Conservation (phyloP, 768 basidiomycete species). For the Leccinum obscurum region DNA sequence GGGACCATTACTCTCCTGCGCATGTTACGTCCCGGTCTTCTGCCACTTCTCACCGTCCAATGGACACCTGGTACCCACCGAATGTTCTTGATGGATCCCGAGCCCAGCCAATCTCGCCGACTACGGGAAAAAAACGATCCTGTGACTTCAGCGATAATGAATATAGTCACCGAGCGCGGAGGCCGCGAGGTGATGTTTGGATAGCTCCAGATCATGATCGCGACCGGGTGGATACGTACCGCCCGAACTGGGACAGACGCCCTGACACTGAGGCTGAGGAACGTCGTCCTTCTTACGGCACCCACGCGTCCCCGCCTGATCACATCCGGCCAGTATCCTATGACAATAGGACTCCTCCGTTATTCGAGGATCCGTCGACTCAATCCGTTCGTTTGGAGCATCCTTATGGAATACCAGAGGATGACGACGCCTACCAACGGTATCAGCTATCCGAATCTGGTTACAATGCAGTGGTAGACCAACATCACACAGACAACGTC, state of each 20-base stretch:
- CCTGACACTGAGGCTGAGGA: constrained; percentile 17
- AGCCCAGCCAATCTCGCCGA: constrained; percentile 21
- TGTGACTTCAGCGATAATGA: constrained; percentile 25
- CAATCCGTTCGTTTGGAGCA: constrained; percentile 9
- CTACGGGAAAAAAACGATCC: constrained; percentile 22
- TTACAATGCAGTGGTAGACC: constrained; percentile 2
- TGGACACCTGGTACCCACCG: constrained; percentile 10
- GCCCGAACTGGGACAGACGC: constrained; percentile 12
- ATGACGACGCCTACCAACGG: constrained; percentile 15
- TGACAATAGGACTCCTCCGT: constrained; percentile 9
- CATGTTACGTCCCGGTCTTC: background rate
- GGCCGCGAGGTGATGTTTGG: constrained; percentile 25
- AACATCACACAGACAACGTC: constrained; percentile 7
- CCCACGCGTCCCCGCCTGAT: constrained; percentile 9
- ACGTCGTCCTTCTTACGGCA: constrained; percentile 7
- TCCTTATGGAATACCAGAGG: constrained; percentile 12
- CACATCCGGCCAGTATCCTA: background rate
- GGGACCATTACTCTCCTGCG: constrained; percentile 17
- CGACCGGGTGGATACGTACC: constrained; percentile 8
- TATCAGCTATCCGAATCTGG: constrained; percentile 5
- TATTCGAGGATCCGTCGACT: background rate
- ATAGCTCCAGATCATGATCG: constrained; percentile 11
- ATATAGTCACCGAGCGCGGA: constrained; percentile 21
- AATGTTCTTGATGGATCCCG: constrained; percentile 13
- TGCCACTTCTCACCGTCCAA: constrained; percentile 1